These are phyloP conservation scores for Pseudisothecium myosuroides DNA, from an alignment of 225 moss, liverwort and hornwort species.

Conservation along the genomic window DNA sequence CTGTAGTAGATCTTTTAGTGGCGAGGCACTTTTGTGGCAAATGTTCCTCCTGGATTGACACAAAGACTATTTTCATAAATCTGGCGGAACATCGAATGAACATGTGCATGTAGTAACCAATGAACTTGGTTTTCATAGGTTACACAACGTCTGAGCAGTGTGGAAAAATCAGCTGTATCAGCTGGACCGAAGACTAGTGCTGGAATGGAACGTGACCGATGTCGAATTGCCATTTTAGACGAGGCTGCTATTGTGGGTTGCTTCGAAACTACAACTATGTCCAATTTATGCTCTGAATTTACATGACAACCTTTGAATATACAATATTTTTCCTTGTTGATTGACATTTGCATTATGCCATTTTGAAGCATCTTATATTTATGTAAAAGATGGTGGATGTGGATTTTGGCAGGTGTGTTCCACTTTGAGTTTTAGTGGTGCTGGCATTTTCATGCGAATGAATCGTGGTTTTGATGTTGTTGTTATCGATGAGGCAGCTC, in stretches of 20 bases:
- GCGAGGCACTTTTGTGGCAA: background rate
- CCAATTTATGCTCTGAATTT: background rate
- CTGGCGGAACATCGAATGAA: background rate
- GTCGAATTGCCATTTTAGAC: conserved; percentile 91
- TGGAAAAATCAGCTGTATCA: conserved; percentile 78
- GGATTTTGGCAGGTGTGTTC: conserved; percentile 75
- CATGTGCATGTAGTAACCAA: background rate
- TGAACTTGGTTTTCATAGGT: conserved; percentile 33
- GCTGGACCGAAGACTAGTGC: conserved; percentile 82
- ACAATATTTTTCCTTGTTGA: background rate
- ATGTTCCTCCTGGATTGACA: background rate
- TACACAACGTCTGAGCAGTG: conserved; percentile 78
- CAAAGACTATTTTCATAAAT: background rate
- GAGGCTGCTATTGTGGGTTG: conserved; percentile 96
- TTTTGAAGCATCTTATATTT: background rate
- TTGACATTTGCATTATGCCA: background rate
- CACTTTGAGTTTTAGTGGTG: conserved; percentile 96
- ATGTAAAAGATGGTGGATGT: background rate
- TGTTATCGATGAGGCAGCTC: conserved; percentile 97
- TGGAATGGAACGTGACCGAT: conserved; percentile 96
- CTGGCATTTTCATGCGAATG: conserved; percentile 95
- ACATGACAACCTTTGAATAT: background rate
- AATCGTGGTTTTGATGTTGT: conserved; percentile 99
- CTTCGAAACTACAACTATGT: background rate
- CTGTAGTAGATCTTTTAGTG: background rate